Evolutionary conservation across 2,329 filamentous ascomycete species (phyloP), one percentile per base, ranked within the genome.

Genomic region (Dactylellina parvicollis): DNA sequence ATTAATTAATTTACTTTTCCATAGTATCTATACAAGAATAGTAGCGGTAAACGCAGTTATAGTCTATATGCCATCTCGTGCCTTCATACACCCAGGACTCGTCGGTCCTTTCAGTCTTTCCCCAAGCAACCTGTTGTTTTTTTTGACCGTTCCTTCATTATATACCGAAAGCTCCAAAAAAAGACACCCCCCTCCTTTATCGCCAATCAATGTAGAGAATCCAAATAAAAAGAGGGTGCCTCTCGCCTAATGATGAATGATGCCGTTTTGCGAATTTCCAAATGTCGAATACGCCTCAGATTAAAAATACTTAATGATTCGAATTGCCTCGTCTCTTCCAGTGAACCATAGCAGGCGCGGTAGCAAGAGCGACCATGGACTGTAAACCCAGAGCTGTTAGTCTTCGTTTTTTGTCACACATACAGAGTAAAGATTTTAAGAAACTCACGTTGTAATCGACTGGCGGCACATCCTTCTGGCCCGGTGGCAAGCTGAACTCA

Each of bases 401-500:
- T 24, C 14, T 9, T 4, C 32, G 5, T 59, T 30, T 36, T 26
- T 8, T 42, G 16, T 4, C 18, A 40, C 12, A 16, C n/a, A 9
- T 38, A 20, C 14, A 30, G 42, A 12, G 4, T 18, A 14, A 59
- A 52, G 18, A 16, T 34, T 4, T 32, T 10, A 16, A 22, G 46
- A 49, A 32, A 66, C 70, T 61, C 38, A 74, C 70, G 24, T 69
- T 75, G 42, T 89, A 90, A 79, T 91, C 89, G 5, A 89, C 91
- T 16, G 81, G 83, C 1, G 89, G 85, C 36, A 91, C 85, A 0
- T 83, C 82, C 60, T 82, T 82, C 72, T 81, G 83, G 0, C 85
- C 87, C 60, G 86, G 84, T 3, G 85, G 75, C 46, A 88, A 89
- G 50, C 79, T 81, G 46, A 91, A 82, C 78, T 84, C 86, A 78